Evolutionary conservation across 164 flowering plant species (phyloP), one percentile per base, ranked within the genome.

Genomic region (Cinnamomum micranthum): DNA sequence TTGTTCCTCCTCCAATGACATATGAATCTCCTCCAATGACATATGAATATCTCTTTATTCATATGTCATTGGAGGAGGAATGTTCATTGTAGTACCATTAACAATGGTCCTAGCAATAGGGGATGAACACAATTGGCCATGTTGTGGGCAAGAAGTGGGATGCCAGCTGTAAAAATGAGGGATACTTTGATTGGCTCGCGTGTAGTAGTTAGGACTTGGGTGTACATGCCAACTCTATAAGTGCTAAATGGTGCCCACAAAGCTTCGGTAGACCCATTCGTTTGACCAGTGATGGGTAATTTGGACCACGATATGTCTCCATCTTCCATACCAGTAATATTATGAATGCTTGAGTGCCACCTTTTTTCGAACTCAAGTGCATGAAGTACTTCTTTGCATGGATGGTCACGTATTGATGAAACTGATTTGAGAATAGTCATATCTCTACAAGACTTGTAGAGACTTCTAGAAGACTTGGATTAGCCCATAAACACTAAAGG

Each of bases 341-440:
- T 97, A 76, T 92, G 97, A 65, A 93, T 93, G 86, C 98, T 93
- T 19, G 98, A 88, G 50, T 97, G 81, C 80, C 98, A 84, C 82
- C 97, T 85, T 35, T 35, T 78, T 92, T 90, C 0, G 98, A 90
- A 83, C 89, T 93, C 70, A 90, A 72, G 55, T 97, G 92, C 50
- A 91, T 91, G 81, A 91, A 90, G 68, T 91, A 93, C 80, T 93
- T 93, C 63, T 93, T 96, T 0, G 96, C 97, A 78, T 92, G 94
- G 81, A 94, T 93, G 9, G 95, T 95, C 71, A 92, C 95, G 78
- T 92, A 35, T 35, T 35, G 41, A 35, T 35, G 41, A 35, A 35
- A 35, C 9, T 28, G 31, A 28, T 28, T 28, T 28, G 31, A 28
- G 31, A 28, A 28, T 28, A 28, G 31, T 28, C 5, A 28, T 28